Conservation (phyloP, 148 eudicot genomes). For the Mesembryanthemum crystallinum region DNA sequence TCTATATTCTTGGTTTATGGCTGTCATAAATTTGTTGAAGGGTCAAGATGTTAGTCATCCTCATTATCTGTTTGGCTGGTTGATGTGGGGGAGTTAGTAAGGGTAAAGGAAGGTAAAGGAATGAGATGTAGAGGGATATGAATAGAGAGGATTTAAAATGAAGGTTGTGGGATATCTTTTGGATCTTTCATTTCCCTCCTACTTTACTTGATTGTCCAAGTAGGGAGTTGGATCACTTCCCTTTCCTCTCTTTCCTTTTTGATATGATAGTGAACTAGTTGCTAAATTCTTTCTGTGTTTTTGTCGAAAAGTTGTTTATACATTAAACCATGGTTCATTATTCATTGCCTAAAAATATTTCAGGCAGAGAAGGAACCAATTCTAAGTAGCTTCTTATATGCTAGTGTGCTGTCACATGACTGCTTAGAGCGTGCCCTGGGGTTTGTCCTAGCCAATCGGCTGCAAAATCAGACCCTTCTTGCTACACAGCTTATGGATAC, state of each 20-base stretch:
- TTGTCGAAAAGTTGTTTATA: neutral
- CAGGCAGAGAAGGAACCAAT: slow-evolving; percentile 73
- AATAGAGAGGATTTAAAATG: neutral
- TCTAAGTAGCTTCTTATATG: slow-evolving; percentile 57
- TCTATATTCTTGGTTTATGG: neutral
- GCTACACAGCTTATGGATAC: slow-evolving; percentile 55
- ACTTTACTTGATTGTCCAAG: neutral
- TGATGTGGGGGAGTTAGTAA: neutral
- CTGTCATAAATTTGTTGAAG: neutral
- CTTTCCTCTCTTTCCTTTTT: neutral
- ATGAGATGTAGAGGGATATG: neutral
- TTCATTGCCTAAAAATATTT: neutral
- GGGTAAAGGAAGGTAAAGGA: neutral
- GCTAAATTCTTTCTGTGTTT: neutral
- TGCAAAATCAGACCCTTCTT: slow-evolving; percentile 48
- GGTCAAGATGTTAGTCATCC: neutral
- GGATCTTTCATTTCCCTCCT: neutral
- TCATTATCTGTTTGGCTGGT: neutral
- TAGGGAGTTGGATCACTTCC: neutral
- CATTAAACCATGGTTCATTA: neutral
- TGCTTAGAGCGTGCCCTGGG: slow-evolving; percentile 47
- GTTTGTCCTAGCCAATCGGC: slow-evolving; percentile 56
- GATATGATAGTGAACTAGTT: neutral
- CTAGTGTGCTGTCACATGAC: slow-evolving; percentile 53
- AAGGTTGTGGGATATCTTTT: neutral